Evolutionary conservation across 179 eudicot genomes (phyloP).

Genomic region (Sideroxylon spinosum): DNA sequence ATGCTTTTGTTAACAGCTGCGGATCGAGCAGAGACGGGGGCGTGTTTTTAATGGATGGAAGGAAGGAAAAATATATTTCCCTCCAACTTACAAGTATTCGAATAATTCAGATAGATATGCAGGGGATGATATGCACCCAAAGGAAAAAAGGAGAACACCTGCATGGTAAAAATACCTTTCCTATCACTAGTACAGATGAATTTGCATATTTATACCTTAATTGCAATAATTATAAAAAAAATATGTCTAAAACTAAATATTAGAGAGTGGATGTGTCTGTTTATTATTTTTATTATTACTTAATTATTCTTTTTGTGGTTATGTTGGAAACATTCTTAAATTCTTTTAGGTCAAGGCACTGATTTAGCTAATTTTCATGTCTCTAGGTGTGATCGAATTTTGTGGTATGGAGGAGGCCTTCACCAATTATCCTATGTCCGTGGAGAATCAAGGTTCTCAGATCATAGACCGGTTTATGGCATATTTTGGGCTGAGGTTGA

Average conservation of each 20-base stretch:
- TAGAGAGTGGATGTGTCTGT: background rate
- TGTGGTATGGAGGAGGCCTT: slow-evolving; percentile 85
- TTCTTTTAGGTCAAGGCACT: background rate
- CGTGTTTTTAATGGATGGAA: slow-evolving; percentile 81
- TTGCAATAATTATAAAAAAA: background rate
- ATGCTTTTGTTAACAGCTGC: slow-evolving; percentile 45
- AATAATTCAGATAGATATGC: slow-evolving; percentile 86
- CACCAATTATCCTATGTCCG: slow-evolving; percentile 89
- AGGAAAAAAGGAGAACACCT: slow-evolving; percentile 91
- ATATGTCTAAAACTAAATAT: background rate
- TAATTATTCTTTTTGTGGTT: no score
- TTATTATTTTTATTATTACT: background rate
- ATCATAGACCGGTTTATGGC: slow-evolving; percentile 90
- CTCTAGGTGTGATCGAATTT: slow-evolving; percentile 89
- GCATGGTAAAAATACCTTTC: slow-evolving; percentile 61
- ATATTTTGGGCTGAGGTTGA: slow-evolving; percentile 87
- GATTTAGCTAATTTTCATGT: background rate
- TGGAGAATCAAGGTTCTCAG: slow-evolving; percentile 97
- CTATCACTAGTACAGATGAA: background rate
- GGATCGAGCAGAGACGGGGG: slow-evolving; percentile 82
- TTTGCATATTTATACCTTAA: background rate
- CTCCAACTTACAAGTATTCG: slow-evolving; percentile 93
- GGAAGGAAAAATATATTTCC: slow-evolving; percentile 91
- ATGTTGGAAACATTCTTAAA: background rate
- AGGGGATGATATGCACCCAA: slow-evolving; percentile 68